A percentile compares a stretch with the other conserved stretches of the same genome.
These are phyloP conservation scores for Tolypocladium amazonense DNA, from an alignment of 2,329 filamentous ascomycete species.

Conservation along the genomic window DNA sequence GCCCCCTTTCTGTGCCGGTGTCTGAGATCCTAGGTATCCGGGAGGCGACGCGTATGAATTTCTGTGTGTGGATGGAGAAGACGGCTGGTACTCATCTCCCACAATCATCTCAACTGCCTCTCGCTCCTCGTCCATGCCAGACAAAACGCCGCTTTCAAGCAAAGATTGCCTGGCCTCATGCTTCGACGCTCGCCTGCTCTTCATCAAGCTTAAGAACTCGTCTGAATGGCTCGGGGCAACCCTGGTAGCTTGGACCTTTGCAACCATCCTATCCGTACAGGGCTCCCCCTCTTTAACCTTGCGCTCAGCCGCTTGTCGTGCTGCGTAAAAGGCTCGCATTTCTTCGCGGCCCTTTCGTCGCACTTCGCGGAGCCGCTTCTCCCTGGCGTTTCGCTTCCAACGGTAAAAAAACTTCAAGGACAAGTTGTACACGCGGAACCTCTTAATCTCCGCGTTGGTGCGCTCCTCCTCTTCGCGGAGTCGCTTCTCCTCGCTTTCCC, in stretches of 20 bases:
- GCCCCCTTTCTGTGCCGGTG: slow-evolving; percentile 6
- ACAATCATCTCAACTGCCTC: slow-evolving; percentile 24
- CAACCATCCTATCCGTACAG: no score
- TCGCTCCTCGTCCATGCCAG: slow-evolving; percentile 27
- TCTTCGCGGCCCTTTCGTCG: slow-evolving; percentile 41
- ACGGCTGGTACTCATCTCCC: slow-evolving; percentile 12
- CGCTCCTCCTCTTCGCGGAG: slow-evolving; percentile 37
- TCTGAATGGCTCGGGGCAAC: slow-evolving; percentile 18
- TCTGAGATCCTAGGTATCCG: neutral
- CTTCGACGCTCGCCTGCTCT: slow-evolving; percentile 18
- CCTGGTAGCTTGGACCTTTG: slow-evolving; percentile 10
- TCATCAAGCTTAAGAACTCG: slow-evolving; percentile 22
- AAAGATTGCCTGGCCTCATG: slow-evolving; percentile 24
- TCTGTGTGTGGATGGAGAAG: slow-evolving; percentile 8
- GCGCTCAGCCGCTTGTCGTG: slow-evolving; percentile 21
- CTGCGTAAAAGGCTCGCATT: slow-evolving; percentile 33
- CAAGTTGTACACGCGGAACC: slow-evolving; percentile 39
- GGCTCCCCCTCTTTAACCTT: slow-evolving; percentile 21
- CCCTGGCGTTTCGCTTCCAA: slow-evolving; percentile 40
- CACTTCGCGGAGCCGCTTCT: slow-evolving; percentile 36
- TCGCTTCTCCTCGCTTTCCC: slow-evolving; percentile 28
- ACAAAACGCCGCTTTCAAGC: slow-evolving; percentile 30
- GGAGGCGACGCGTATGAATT: slow-evolving; percentile 8
- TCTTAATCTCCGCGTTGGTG: slow-evolving; percentile 33
- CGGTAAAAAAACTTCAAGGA: slow-evolving; percentile 45